Conservation (phyloP, 2,329 filamentous ascomycete species). For the Didymella segeticola region DNA sequence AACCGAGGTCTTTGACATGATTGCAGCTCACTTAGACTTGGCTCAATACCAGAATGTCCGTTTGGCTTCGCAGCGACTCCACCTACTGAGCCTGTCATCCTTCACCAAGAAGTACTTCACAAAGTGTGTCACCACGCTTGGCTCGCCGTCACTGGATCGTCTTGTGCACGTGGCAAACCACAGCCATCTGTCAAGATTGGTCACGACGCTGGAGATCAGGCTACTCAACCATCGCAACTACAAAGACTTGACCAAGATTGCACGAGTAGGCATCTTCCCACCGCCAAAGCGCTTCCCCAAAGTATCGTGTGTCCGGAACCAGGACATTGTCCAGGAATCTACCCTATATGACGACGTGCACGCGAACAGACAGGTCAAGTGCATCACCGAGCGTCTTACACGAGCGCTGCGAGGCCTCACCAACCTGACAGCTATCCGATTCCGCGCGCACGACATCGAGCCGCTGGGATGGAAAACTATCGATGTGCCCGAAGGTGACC, state of each 20-base stretch:
- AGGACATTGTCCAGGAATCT: conserved; percentile 29
- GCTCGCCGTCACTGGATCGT: conserved; percentile 31
- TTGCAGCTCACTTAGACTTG: conserved; percentile 26
- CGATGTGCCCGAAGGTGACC: conserved; percentile 18
- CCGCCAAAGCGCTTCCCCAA: conserved; percentile 38
- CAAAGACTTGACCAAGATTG: conserved; percentile 27
- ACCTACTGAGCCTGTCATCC: conserved; percentile 27
- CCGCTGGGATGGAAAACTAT: conserved; percentile 14
- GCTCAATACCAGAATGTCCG: conserved; percentile 29
- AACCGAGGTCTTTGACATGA: conserved; percentile 38
- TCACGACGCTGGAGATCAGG: conserved; percentile 32
- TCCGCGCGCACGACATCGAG: conserved; percentile 24
- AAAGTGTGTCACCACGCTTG: conserved; percentile 30
- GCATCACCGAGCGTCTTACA: conserved; percentile 29
- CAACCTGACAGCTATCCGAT: conserved; percentile 28
- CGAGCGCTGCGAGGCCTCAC: conserved; percentile 23
- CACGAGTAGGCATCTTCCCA: conserved; percentile 32
- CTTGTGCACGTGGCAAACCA: conserved; percentile 27
- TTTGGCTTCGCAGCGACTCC: conserved; percentile 31
- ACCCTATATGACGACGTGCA: conserved; percentile 32
- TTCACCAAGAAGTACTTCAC: conserved; percentile 36
- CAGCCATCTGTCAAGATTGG: conserved; percentile 22
- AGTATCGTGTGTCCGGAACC: conserved; percentile 22
- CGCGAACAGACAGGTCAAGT: conserved; percentile 14
- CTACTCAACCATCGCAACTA: conserved; percentile 35